Base-by-base conservation (phyloP, 2,329 filamentous ascomycete species). In the Fusarium subtropicale region DNA sequence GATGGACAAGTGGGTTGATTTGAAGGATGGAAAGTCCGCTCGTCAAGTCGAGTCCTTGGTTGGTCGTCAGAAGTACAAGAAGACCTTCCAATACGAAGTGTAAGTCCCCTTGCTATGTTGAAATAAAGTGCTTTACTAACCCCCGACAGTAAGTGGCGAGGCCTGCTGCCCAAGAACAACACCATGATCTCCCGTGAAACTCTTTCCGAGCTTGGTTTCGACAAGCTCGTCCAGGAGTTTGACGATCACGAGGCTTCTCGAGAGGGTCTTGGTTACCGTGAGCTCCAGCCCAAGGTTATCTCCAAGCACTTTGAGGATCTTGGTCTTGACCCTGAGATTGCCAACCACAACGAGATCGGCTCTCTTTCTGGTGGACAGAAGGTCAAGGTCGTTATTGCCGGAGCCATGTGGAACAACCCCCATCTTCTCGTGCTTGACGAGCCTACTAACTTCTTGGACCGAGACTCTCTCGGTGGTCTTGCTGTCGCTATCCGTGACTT, bases 241-340 rank as follows among this genome's bases (percentile, higher is more conserved):
- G 97, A 99, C 76, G 96, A 99, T 79, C 95, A 98, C 83, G 96
- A 99, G 83, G 92, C 96, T 18, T 97, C 95, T n/a, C 92, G 96
- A 76, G 96, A 99, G 82, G 96, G 96, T 87, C 90, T 99, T 38
- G 95, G 96, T 71, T 99, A 96, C 88, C 93, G 96, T 78, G 88
- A 94, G 75, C 89, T 99, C 58, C 93, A 97, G 78, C 95, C 95
- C 50, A 92, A 94, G 76, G 89, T 97, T 77, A 98, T 99, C 81
- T 92, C 92, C 63, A 97, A 98, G 88, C 96, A 99, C 83, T 99
- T 99, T 76, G 94, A 98, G 76, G 96, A 99, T 76, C 87, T 98
- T 36, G 96, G 96, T 62, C 88, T 99, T 52, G 96, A 98, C 79
- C 94, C 95, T 0, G 96, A 99, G 77, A 98, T 99, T 77, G 96